A percentile compares a stretch with the other conserved stretches of the same genome.
Conservation (phyloP, 116 monocot species). For the Thalassia testudinum region DNA sequence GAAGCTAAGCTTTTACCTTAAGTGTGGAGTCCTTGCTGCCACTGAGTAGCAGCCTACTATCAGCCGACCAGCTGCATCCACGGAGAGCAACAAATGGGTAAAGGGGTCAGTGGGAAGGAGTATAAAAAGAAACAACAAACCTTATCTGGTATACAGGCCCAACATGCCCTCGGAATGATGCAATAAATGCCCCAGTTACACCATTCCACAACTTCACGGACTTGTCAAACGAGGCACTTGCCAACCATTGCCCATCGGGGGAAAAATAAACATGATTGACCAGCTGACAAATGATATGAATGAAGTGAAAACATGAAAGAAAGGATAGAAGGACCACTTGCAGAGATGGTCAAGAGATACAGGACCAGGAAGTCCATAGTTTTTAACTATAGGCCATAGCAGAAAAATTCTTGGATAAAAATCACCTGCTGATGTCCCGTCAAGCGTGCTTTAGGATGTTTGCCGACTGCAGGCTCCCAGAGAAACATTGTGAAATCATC, state of each 20-base stretch:
- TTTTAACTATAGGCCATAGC: no score
- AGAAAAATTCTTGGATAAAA: no score
- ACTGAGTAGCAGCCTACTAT: constrained; percentile 93
- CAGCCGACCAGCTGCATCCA: constrained; percentile 78
- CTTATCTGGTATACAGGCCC: constrained; percentile 96
- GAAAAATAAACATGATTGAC: constrained; percentile 99
- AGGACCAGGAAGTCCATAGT: background rate
- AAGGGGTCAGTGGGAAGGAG: background rate
- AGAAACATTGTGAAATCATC: constrained; percentile 95
- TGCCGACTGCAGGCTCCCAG: constrained; percentile 77
- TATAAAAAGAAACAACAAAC: constrained; percentile 7
- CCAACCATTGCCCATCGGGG: constrained; percentile 97
- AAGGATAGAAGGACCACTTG: background rate
- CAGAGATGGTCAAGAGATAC: background rate
- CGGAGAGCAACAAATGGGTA: background rate
- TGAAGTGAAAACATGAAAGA: constrained; percentile 1
- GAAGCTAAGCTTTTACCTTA: constrained; percentile 36
- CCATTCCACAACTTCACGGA: constrained; percentile 99
- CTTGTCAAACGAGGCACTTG: constrained; percentile 98
- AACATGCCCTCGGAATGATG: constrained; percentile 85
- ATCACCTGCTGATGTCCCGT: constrained; percentile 92
- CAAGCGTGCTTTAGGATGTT: constrained; percentile 75
- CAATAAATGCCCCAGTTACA: constrained; percentile 58
- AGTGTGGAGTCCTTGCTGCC: constrained; percentile 97
- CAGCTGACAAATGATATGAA: constrained; percentile 52